Base-by-base conservation (phyloP, 2,329 filamentous ascomycete species). In the Trichoderma lentiforme region DNA sequence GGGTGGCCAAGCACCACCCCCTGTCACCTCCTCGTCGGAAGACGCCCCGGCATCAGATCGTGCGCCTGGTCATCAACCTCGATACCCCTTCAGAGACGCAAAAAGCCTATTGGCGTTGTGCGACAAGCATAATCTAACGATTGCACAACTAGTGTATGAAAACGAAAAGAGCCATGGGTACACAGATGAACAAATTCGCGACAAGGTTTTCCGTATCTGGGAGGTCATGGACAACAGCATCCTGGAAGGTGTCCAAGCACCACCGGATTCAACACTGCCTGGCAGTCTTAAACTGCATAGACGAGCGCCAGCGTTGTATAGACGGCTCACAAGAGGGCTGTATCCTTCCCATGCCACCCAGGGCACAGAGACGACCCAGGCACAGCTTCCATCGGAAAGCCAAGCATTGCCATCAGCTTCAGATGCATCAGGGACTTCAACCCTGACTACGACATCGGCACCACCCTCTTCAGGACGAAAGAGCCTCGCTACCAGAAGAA, bases 161-260 rank as follows among this genome's bases (percentile, higher is more conserved):
- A 70, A 70, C 21, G 67, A 70, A 62, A 70, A 70, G 43, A 70
- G 67, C 26, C 67, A 70, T 39, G 67, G 67, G 0, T 70, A 70
- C 28, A 32, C 67, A 5, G 67, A 70, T 14, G 67, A 70, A 18
- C 39, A 70, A 39, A 70, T 70, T 6, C 67, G 56, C n/a, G 57
- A 62, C 14, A 70, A 70, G 21, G 21, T 70, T 21, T 70, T 70
- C 21, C 67, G 67, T 11, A 70, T 70, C 57, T 70, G 67, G 67
- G 67, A 70, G 30, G 67, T 70, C 15, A 70, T 70, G 67, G 67
- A 70, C 21, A 62, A 70, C 57, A 70, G 67, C 6, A 70, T 70
- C 39, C 12, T 70, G 15, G 26, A 70, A 36, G 67, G 67, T 24
- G 67, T 70, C 39, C 67, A 70, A 62, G 67, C 67, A 53, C 6